Conservation (phyloP, 1,139 yeast genomes). For the Yamadazyma buinensis region DNA sequence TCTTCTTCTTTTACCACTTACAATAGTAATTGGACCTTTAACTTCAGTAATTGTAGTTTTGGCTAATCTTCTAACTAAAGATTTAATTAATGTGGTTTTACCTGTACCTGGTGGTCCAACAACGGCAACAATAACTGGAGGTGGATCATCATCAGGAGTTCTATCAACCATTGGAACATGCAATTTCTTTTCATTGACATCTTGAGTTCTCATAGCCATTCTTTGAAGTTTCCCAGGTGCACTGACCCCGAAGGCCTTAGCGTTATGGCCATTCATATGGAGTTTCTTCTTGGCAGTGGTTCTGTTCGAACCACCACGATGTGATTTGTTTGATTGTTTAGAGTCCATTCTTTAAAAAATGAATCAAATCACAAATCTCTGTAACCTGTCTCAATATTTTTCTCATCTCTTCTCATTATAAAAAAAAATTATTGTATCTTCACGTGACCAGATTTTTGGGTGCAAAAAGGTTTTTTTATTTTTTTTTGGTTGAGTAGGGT, state of each 20-base stretch:
- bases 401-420: conserved; percentile 8
- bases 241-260: conserved; percentile 90
- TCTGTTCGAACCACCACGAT: conserved; percentile 50
- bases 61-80: conserved; percentile 83
- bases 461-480: too few species aligned
- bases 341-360: conserved; percentile 17
- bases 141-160: conserved; percentile 97
- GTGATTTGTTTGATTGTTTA: conserved; percentile 57
- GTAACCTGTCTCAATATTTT: neutral
- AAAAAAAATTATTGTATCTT: neutral
- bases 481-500: too few species aligned
- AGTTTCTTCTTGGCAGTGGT: conserved; percentile 78
- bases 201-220: conserved; percentile 81
- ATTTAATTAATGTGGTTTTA: conserved; percentile 87
- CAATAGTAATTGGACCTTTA: conserved; percentile 97
- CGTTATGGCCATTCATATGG: conserved; percentile 89
- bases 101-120: conserved; percentile 99
- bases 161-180: conserved; percentile 98
- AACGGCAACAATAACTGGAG: conserved; percentile 93
- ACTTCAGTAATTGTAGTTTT: conserved; percentile 82
- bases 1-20: conserved; percentile 90
- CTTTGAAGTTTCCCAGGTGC: conserved; percentile 88
- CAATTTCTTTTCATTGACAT: conserved; percentile 76
- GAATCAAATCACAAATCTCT: neutral
- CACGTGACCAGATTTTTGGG: neutral